A percentile compares a stretch with the other conserved stretches of the same genome.
These are phyloP conservation scores for Vigna mungo DNA, from an alignment of 306 rosid species.

Conservation along the genomic window DNA sequence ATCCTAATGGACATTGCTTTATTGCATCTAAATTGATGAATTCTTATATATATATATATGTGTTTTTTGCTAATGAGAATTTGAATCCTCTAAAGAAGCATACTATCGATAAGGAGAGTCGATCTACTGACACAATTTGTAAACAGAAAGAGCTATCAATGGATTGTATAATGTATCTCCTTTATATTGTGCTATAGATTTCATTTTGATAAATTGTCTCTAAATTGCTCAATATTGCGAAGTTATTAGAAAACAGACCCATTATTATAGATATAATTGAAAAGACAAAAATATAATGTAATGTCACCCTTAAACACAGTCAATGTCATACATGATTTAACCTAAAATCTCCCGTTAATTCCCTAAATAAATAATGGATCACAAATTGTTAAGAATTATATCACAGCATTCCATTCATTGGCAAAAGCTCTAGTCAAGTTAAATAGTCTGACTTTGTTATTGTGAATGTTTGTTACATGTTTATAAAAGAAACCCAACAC, in stretches of 20 bases:
- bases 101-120: too few relatives aligned
- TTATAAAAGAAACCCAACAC: conserved; percentile 4
- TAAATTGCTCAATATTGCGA: conserved; percentile 62
- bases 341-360: conserved; percentile 5
- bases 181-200: too few relatives aligned
- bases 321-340: conserved; percentile 36
- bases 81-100: too few relatives aligned
- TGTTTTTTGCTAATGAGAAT: too few relatives aligned
- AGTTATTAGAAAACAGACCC: conserved; percentile 37
- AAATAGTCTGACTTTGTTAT: conserved; percentile 7
- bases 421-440: conserved; percentile 19
- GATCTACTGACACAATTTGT: too few relatives aligned
- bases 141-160: conserved; percentile 4
- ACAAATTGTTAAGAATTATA: conserved; percentile 17
- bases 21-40: too few relatives aligned
- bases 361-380: conserved; percentile 30
- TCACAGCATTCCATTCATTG: conserved; percentile 3
- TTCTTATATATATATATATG: too few relatives aligned
- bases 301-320: conserved; percentile 9
- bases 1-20: too few relatives aligned
- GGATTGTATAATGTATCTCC: conserved; percentile 34
- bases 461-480: conserved; percentile 1
- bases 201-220: conserved; percentile 49
- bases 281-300: conserved; percentile 11
- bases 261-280: conserved; percentile 34